Base-by-base conservation (phyloP, 2,329 filamentous ascomycete genomes). In the Xylaria sp. region DNA sequence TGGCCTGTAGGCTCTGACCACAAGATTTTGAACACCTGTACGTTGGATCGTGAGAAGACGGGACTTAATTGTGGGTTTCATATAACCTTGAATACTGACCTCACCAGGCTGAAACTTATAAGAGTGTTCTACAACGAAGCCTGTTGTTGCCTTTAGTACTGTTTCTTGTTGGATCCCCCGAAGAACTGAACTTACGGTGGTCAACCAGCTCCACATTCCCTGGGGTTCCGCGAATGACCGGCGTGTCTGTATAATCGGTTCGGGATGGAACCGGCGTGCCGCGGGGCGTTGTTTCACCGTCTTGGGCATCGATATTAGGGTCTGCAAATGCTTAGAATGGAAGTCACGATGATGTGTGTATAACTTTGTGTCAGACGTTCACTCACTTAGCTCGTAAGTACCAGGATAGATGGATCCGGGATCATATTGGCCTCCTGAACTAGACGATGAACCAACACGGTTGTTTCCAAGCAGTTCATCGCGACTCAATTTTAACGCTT, bases 21-120 rank as follows among this genome's bases (percentile, higher is more conserved):
- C 17, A 82, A 71, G 1, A 84, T 78, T 68, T 86, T 87, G 73
- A 86, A 84, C 17, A 87, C 80, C 83, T 84, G 58, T 19, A 42
- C 31, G 14, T 11, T 7, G 40, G 19, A 61, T 55, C 57, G 52
- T 63, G 55, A 60, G 57, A 49, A 38, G 11, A 25, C 3, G 55
- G 40, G 15, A 35, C 35, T 12, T 35, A 54, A 23, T 1, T 14
- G 12, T 25, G 35, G 33, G 28, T 35, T 11, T 49, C 3, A 17
- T 4, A 17, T 28, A 3, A 7, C 17, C n/a, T 14, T 14, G 12
- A 17, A 50, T 43, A 55, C 70, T 68, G 52, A 73, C 72, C 61
- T 73, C 71, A n/a, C 72, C 72, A 4, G 72, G 71, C 38, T 73
- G 69, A 55, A 73, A 74, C 21, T 65, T 70, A n/a, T 50, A 21